Percentiles rank a stretch among this genome's conserved stretches.
These are phyloP conservation scores for Ophiognomonia clavigignenti-juglandacearum DNA, from an alignment of 2,329 filamentous ascomycete genomes.

Conservation along the genomic window DNA sequence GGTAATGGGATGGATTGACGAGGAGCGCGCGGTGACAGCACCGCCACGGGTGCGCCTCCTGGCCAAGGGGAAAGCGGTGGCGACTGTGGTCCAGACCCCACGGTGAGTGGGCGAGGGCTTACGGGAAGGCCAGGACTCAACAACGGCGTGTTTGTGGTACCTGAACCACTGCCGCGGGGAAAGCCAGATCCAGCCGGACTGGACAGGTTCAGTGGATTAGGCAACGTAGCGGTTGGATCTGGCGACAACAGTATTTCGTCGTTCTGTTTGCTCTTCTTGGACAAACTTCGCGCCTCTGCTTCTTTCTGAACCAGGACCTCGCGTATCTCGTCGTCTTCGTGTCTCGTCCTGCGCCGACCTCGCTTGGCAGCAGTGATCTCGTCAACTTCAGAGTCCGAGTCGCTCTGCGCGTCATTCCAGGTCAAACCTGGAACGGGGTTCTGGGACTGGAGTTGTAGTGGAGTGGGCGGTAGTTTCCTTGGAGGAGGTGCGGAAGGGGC, in stretches of 20 bases:
- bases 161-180: slow-evolving; percentile 25
- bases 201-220: slow-evolving; percentile 26
- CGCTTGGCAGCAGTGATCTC: slow-evolving; percentile 58
- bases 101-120: slow-evolving; percentile 53
- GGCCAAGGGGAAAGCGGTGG: slow-evolving; percentile 67
- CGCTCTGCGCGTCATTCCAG: slow-evolving; percentile 59
- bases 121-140: slow-evolving; percentile 56
- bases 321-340: slow-evolving; percentile 78
- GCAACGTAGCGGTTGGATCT: slow-evolving; percentile 34
- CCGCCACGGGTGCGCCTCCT: slow-evolving; percentile 17
- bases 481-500: slow-evolving; percentile 53
- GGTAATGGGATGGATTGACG: slow-evolving; percentile 70
- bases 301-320: slow-evolving; percentile 64
- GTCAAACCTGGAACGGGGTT: slow-evolving; percentile 25
- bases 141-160: slow-evolving; percentile 38
- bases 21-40: slow-evolving; percentile 66
- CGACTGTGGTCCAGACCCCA: slow-evolving; percentile 51
- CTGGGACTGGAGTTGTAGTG: slow-evolving; percentile 62
- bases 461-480: slow-evolving; percentile 80
- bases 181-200: slow-evolving; percentile 33
- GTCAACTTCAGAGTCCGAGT: slow-evolving; percentile 70
- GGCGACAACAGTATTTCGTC: slow-evolving; percentile 30
- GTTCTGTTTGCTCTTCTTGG: slow-evolving; percentile 63
- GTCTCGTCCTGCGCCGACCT: slow-evolving; percentile 77
- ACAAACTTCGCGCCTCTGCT: slow-evolving; percentile 65